phyloP scores from a whole-genome alignment of 2,329 filamentous ascomycete species.

The Hypoxylon sp. region DNA sequence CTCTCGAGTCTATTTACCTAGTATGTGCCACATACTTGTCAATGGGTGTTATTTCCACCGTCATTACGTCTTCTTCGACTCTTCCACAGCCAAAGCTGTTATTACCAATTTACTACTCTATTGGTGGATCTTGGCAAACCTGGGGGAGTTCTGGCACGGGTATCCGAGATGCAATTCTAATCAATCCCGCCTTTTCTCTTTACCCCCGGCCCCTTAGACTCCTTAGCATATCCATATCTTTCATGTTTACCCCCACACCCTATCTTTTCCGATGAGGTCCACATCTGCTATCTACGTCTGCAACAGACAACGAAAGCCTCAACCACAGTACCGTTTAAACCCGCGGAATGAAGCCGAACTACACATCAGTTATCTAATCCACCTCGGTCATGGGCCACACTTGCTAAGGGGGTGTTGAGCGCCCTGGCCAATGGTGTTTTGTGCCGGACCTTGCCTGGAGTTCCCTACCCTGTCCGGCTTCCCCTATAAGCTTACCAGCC shows the following conservation, averaged over 20 bases:
- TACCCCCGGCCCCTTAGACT: background rate
- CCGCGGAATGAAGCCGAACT: conserved; percentile 34
- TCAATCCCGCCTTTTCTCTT: conserved; percentile 4
- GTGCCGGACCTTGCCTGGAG: conserved; percentile 34
- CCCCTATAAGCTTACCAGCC: conserved; percentile 39
- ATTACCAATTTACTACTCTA: conserved; percentile 29
- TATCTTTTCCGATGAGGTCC: conserved; percentile 46
- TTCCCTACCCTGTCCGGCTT: conserved; percentile 35
- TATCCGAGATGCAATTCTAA: conserved; percentile 30
- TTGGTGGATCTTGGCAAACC: conserved; percentile 21
- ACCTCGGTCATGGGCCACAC: conserved; percentile 33
- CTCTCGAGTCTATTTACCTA: conserved; percentile 5
- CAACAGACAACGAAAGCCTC: conserved; percentile 32
- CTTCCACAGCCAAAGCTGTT: conserved; percentile 20
- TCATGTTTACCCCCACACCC: conserved; percentile 32
- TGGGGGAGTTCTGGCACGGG: conserved; percentile 21
- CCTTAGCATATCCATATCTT: conserved; percentile 4
- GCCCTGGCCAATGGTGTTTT: conserved; percentile 38
- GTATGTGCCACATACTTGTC: background rate
- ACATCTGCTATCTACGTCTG: conserved; percentile 37
- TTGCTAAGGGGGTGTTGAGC: conserved; percentile 27
- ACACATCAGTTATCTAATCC: conserved; percentile 35
- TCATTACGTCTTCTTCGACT: conserved; percentile 22
- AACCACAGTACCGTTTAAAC: conserved; percentile 35
- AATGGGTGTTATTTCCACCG: conserved; percentile 8